Base-by-base conservation (phyloP, 1,284 basidiomycete genomes). In the Microbotryum violaceum region DNA sequence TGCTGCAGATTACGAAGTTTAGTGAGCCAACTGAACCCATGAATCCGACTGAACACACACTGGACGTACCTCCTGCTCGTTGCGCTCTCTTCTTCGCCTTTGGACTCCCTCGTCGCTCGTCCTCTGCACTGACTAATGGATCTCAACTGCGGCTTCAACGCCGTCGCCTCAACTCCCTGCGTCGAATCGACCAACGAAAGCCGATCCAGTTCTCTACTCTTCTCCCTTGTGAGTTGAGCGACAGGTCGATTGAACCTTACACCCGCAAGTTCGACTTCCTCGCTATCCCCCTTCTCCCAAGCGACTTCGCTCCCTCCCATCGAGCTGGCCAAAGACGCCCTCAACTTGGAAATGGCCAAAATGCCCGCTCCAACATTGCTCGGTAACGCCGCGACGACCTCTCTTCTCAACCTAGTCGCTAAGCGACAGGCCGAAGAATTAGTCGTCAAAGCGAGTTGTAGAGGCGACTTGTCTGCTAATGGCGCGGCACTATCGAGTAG, bases 391-490 rank as follows among this genome's bases (percentile, higher is more conserved):
- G 85, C 79, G 3, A 94, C 85, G 54, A 97, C 84, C 48, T 97
- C 91, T 29, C 94, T 79, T 49, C 85, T 83, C 46, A 98, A 78
- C 12, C 93, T 81, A 2, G 85, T 83, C 0, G 87, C 88, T 4
- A 98, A 79, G 16, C 94, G 79, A 72, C 94, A 97, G 1, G 93
- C 94, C 63, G 87, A 83, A 0, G 91, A 91, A 70, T 96, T 97
- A 2, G 93, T 93, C 1, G 91, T 90, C 1, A 97, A 82, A 0
- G 88, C 89, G 14, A 98, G 77, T 72, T 97, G 91, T 0, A 97
- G 78, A 2, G 87, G 78, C 0, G 6, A 82, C 77, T 60, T 70
- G 29, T 29, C 48, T 4, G 47, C 12, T 12, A 14, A 57, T 33
- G 16, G 50, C 14, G 12, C 18, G 21, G 65, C 37, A 12, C 74